phyloP scores from a whole-genome alignment of 108 stramenopile species.

The Cylindrotheca closterium region DNA sequence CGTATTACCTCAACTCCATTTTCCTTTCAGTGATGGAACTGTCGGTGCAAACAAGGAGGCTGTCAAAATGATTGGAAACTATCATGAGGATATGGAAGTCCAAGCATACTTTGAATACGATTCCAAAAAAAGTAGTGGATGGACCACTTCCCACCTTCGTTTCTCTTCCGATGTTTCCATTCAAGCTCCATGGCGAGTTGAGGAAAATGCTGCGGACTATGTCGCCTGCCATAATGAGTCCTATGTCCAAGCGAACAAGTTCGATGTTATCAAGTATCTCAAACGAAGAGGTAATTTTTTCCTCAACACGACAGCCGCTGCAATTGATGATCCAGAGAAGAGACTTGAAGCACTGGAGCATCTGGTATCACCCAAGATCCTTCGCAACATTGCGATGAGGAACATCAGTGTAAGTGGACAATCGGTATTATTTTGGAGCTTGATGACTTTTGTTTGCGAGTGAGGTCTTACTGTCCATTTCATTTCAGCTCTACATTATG shows the following conservation, averaged over 20 bases:
- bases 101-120: slow-evolving; percentile 73
- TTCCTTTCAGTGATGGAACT: slow-evolving; percentile 18
- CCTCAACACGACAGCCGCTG: slow-evolving; percentile 56
- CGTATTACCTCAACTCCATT: neutral
- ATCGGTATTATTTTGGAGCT: neutral
- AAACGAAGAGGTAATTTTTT: slow-evolving; percentile 57
- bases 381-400: slow-evolving; percentile 32
- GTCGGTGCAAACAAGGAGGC: slow-evolving; percentile 64
- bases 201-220: slow-evolving; percentile 51
- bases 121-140: slow-evolving; percentile 61
- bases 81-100: slow-evolving; percentile 45
- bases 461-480: too few species aligned
- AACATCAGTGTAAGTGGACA: slow-evolving; percentile 16
- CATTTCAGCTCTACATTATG: slow-evolving; percentile 46
- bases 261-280: slow-evolving; percentile 51
- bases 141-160: slow-evolving; percentile 54
- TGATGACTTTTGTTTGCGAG: too few species aligned
- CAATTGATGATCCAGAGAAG: slow-evolving; percentile 37
- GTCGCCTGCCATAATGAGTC: slow-evolving; percentile 66
- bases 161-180: slow-evolving; percentile 32
- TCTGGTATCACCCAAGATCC: slow-evolving; percentile 50
- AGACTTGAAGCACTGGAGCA: slow-evolving; percentile 52
- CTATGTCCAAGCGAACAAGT: slow-evolving; percentile 61
- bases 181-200: slow-evolving; percentile 26
- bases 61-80: slow-evolving; percentile 57